Conservation (phyloP, 2,329 filamentous ascomycete genomes). For the Scytalidium sp. region DNA sequence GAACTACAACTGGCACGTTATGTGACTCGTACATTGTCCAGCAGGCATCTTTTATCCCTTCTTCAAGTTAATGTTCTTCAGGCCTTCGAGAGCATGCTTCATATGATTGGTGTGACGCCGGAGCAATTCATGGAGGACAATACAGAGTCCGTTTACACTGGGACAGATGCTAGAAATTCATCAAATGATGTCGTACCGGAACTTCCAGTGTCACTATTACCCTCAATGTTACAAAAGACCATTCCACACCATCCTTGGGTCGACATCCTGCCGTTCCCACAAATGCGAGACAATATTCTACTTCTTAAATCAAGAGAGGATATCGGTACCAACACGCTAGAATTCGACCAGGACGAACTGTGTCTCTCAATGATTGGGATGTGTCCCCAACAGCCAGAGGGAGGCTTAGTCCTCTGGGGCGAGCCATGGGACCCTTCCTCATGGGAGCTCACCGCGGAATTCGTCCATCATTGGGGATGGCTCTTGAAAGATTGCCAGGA, state of each 20-base stretch:
- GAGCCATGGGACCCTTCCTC: constrained; percentile 28
- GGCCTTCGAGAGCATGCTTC: constrained; percentile 9
- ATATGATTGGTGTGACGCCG: constrained; percentile 11
- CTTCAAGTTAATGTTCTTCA: constrained; percentile 14
- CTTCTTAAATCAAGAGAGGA: constrained; percentile 27
- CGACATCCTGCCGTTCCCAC: constrained; percentile 31
- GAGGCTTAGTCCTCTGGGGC: constrained; percentile 36
- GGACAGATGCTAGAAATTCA: neutral
- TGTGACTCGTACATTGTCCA: constrained; percentile 1
- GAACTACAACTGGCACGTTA: neutral
- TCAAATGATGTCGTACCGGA: neutral
- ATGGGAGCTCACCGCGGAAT: constrained; percentile 36
- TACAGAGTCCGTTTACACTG: constrained; percentile 10
- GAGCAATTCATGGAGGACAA: constrained; percentile 8
- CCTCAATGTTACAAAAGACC: constrained; percentile 24
- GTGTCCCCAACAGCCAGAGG: constrained; percentile 11
- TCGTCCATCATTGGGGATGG: constrained; percentile 32
- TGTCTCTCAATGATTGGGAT: constrained; percentile 16
- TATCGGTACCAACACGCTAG: constrained; percentile 18
- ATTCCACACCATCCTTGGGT: constrained; percentile 33
- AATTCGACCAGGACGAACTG: constrained; percentile 16
- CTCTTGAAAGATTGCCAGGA: constrained; percentile 30
- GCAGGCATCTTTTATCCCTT: constrained; percentile 10
- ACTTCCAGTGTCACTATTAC: constrained; percentile 14
- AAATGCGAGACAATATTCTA: constrained; percentile 32